Conservation (phyloP, 164 flowering plant species). For the Chimonanthus salicifolius region DNA sequence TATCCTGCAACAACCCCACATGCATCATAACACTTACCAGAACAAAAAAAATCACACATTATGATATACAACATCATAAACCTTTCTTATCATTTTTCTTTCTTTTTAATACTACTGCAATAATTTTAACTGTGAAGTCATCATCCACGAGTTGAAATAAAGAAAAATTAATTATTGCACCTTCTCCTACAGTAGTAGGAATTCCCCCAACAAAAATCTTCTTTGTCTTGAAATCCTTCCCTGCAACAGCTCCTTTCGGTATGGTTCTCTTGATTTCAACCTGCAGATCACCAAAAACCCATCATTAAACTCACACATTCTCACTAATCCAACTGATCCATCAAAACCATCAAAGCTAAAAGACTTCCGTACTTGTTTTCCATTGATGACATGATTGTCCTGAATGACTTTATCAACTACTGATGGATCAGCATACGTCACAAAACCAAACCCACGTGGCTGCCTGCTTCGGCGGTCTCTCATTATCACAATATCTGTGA, state of each 20-base stretch:
- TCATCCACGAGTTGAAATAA: background rate
- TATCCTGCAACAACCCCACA: no score
- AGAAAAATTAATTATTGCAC: slow-evolving; percentile 21
- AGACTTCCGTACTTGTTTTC: slow-evolving; percentile 63
- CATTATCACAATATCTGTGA: slow-evolving; percentile 86
- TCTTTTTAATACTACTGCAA: no score
- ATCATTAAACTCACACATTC: background rate
- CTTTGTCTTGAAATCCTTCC: slow-evolving; percentile 78
- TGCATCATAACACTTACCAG: no score
- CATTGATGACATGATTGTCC: slow-evolving; percentile 67
- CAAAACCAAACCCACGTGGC: slow-evolving; percentile 87
- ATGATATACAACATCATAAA: no score
- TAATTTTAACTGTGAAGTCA: no score
- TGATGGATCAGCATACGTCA: slow-evolving; percentile 80
- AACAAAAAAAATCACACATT: no score
- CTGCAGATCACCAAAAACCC: slow-evolving; percentile 24
- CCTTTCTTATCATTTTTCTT: no score
- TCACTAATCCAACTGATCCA: background rate
- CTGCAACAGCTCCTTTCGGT: slow-evolving; percentile 55
- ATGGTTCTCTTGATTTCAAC: slow-evolving; percentile 88
- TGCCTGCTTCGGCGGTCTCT: slow-evolving; percentile 71
- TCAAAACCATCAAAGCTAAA: background rate
- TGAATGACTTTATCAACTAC: slow-evolving; percentile 77
- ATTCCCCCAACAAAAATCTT: slow-evolving; percentile 92
- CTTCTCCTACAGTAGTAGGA: slow-evolving; percentile 63